Conservation (phyloP, 768 basidiomycete species). For the Rhodotorula kratochvilovae region DNA sequence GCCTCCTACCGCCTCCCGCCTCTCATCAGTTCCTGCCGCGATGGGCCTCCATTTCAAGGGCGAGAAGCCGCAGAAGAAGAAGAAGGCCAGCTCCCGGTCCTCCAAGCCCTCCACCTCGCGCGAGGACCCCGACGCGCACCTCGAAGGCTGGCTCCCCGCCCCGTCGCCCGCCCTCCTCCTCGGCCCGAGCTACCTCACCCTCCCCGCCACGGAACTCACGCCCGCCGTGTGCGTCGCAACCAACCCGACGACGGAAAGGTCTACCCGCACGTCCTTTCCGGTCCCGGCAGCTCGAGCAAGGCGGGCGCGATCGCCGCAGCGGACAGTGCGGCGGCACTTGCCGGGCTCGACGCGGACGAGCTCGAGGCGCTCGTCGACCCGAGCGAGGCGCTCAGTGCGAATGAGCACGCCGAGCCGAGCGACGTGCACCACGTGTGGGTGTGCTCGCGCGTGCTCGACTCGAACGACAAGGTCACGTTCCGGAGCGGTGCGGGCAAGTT, state of each 20-base stretch:
- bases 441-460: slow-evolving; percentile 74
- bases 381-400: background rate
- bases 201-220: background rate
- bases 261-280: slow-evolving; percentile 18
- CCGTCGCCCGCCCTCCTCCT: slow-evolving; percentile 28
- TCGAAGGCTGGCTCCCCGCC: slow-evolving; percentile 28
- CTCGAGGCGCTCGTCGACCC: slow-evolving; percentile 35
- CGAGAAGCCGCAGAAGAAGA: slow-evolving; percentile 75
- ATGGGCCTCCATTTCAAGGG: slow-evolving; percentile 74
- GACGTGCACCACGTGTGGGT: slow-evolving; percentile 92
- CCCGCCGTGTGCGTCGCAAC: slow-evolving; percentile 20
- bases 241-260: slow-evolving; percentile 35
- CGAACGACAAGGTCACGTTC: slow-evolving; percentile 70
- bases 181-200: slow-evolving; percentile 33
- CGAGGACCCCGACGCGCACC: slow-evolving; percentile 8
- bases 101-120: background rate
- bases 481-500: slow-evolving; percentile 77
- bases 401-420: slow-evolving; percentile 51
- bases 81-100: slow-evolving; percentile 56
- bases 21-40: background rate
- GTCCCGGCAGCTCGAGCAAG: background rate
- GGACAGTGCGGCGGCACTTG: background rate
- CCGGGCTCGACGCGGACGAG: slow-evolving; percentile 30
- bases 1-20: too few relatives aligned
- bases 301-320: background rate